These are phyloP conservation scores for Asterella californica DNA, from an alignment of 225 moss, liverwort and hornwort genomes.

Conservation along the genomic window DNA sequence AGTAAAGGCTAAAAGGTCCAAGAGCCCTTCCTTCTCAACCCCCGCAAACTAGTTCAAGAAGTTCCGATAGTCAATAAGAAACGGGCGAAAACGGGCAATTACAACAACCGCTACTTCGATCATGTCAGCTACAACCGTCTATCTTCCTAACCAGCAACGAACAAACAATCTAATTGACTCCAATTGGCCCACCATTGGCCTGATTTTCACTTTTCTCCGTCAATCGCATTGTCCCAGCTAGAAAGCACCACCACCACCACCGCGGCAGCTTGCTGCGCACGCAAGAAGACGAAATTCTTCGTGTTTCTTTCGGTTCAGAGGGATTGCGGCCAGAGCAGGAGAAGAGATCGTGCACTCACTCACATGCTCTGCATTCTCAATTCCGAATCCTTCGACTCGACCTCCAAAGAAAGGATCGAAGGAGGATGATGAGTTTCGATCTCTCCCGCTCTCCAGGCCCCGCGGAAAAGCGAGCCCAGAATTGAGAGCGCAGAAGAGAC, in stretches of 20 bases:
- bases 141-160: neutral
- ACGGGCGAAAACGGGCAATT: neutral
- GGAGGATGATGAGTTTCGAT: neutral
- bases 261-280: neutral
- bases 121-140: neutral
- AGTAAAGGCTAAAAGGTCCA: neutral
- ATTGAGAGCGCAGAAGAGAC: slow-evolving; percentile 10
- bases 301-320: neutral
- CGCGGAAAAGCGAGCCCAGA: slow-evolving; percentile 17
- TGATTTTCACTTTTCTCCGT: slow-evolving; percentile 7
- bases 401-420: neutral
- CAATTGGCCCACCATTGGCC: neutral
- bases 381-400: neutral
- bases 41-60: neutral
- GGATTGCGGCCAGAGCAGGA: neutral
- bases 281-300: neutral
- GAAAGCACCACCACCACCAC: neutral
- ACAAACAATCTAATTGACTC: neutral
- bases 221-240: neutral
- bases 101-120: slow-evolving; percentile 12
- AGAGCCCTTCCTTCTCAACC: neutral
- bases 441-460: slow-evolving; percentile 13
- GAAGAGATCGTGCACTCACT: neutral
- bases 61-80: neutral
- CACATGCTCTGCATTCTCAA: neutral